Base-by-base conservation (phyloP, 148 eudicot species). In the Persicaria tinctoria region DNA sequence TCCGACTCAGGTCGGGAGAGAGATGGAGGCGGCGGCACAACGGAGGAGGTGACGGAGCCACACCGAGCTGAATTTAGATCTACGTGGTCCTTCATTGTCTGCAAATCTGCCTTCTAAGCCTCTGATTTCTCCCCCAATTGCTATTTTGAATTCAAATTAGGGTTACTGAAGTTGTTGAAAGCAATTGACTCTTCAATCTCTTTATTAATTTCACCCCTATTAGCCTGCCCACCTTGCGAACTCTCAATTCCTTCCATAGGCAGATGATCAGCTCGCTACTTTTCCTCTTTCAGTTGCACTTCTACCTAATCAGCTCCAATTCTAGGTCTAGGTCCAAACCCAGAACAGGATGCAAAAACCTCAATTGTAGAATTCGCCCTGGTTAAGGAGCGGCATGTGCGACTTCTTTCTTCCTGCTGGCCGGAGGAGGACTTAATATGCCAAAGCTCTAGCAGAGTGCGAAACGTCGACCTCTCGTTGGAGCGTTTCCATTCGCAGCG, bases 371-470 rank as follows among this genome's bases (percentile, higher is more conserved):
- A n/a, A 11, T 62, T 6, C 11, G n/a, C 82, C 86, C 18, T 73
- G 53, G 20, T 62, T 49, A 47, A 87, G 84, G 64, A 86, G 81
- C 16, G 84, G 32, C 77, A 79, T 82, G 16, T 82, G 84, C 46
- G 90, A 83, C 41, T 88, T 89, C 2, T 88, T n/a, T n/a, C n/a
- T n/a, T n/a, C n/a, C n/a, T n/a, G n/a, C n/a, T n/a, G n/a, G n/a
- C n/a, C n/a, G n/a, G n/a, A n/a, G n/a, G n/a, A n/a, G 0, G 98
- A 93, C 75, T 88, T 82, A 4, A 90, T 80, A 7, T 96, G 86
- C 1, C 96, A 81, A 5, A 93, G 84, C 81, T 88, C 91, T 3
- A 92, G 92, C 16, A 88, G 27, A 0, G 74, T 81, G 2, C 83
- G 70, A 5, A 64, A 20, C n/a, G 56, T 23, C 45, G 49, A 0